Percentiles rank a stretch among this genome's conserved stretches.
phyloP scores from a whole-genome alignment of 257 asterid genomes.

The Primulina huaijiensis region DNA sequence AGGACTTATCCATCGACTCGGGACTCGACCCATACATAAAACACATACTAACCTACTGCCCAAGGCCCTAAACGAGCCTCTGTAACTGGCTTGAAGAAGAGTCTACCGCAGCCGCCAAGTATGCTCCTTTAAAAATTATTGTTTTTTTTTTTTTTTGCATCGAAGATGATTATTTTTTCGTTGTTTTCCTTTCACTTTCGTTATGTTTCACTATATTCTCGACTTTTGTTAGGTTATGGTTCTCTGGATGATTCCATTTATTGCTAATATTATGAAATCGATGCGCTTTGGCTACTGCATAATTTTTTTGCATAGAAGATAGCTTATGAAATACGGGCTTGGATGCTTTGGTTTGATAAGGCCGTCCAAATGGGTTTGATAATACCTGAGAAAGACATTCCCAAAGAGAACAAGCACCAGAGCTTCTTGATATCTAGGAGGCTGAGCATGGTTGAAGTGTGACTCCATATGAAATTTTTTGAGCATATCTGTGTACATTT shows the following conservation, averaged over 20 bases:
- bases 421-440: slow-evolving; percentile 2
- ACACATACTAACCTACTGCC: no score
- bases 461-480: slow-evolving; percentile 8
- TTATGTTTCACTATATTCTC: background rate
- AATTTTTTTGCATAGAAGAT: background rate
- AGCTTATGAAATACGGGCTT: background rate
- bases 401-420: slow-evolving; percentile 56
- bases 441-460: slow-evolving; percentile 16
- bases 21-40: no score
- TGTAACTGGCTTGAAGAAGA: slow-evolving; percentile 78
- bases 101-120: slow-evolving; percentile 61
- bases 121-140: slow-evolving; percentile 5
- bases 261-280: no score
- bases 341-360: background rate
- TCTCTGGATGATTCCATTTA: no score
- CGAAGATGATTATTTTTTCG: no score
- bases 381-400: slow-evolving; percentile 50
- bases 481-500: background rate
- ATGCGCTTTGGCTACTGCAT: background rate
- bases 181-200: no score
- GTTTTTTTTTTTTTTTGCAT: no score
- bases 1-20: no score
- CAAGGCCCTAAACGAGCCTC: no score
- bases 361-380: background rate
- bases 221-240: background rate